Base-by-base conservation (phyloP, 208 protist genomes). In the Wallacemonas sp. region DNA sequence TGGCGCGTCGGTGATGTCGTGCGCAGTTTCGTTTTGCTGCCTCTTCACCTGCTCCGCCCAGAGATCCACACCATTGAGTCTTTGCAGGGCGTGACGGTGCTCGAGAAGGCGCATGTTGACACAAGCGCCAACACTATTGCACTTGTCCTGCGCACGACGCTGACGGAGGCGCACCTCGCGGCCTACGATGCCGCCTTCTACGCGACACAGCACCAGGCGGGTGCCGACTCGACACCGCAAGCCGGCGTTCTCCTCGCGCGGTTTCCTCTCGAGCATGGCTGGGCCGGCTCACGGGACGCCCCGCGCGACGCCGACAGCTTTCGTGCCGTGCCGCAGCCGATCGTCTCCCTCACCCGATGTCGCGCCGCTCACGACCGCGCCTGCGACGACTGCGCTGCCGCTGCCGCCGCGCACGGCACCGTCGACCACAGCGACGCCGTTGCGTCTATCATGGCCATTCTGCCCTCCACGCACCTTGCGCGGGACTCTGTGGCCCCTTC, bases 241-340 rank as follows among this genome's bases (percentile, higher is more conserved):
- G 17, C 44, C 45, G 79, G 65, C 13, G 65, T 87, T 27, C 71
- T 83, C 39, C 76, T 75, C 34, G 84, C 72, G 42, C 83, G 74
- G 62, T 86, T 89, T 57, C 73, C 33, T 42, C 65, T 88, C 13
- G 58, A 39, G n/a, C 79, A 84, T 63, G 84, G 87, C 10, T 93
- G 87, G 85, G 66, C 76, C 19, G 76, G 75, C 17, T 41, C 87
- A 32, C 41, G 63, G 27, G 84, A 91, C 41, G 81, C 91, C 69
- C 87, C 87, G 41, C 69, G 69, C 46, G 84, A 93, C 42, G 79
- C 80, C 34, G 88, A 93, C 68, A 85, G 84, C 53, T 76, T 83
- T 52, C 81, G 87, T 29, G 63, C 91, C 50, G 29, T 91, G 1
- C 84, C 87, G 21, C 84, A 93, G 70, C 87, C 87, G 9, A 57